Base-by-base conservation (phyloP, 1,139 yeast genomes). In the Yamadazyma siamensis region DNA sequence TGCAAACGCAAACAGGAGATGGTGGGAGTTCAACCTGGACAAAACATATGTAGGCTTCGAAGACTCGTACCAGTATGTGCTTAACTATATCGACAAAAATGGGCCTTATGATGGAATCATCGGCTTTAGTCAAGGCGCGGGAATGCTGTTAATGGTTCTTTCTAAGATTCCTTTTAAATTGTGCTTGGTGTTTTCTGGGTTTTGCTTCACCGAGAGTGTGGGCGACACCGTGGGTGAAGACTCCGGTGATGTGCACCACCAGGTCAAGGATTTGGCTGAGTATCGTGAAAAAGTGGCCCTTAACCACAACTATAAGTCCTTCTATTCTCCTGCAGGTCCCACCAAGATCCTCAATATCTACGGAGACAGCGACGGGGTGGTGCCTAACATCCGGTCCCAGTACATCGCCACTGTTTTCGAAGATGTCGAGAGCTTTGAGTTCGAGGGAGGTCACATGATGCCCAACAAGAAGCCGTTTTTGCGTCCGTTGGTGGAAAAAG, bases 91-190 rank as follows among this genome's bases (percentile, higher is more conserved):
- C 41, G 63, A 67, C 27, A 60, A 66, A 38, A 68, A 87, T 40
- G 97, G 97, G 0, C 97, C 97, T 0, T 88, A 81, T 49, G 81
- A 79, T 34, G 97, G 96, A 3, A 67, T 89, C 17, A 61, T 91
- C 33, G 97, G 96, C 3, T 91, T 89, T 52, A 81, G 94, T 13
- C 97, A 91, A 55, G 98, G 98, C 40, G 94, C 96, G 1, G 95
- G 94, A 4, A 61, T 91, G 52, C 76, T 94, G 1, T 77, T 79
- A 4, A 62, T 77, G 15, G 31, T 44, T 15, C 21, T 77, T 34
- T 41, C 42, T 9, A 53, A 57, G 33, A 42, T 63, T 23, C 33
- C 42, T 27, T 71, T 78, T 45, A 68, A 72, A 38, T 57, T 74
- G 24, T 64, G 79, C 15, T 44, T 77, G 11, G 51, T 71, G 15